Base-by-base conservation (phyloP, 2,329 filamentous ascomycete species). In the Diaporthe australafricana region DNA sequence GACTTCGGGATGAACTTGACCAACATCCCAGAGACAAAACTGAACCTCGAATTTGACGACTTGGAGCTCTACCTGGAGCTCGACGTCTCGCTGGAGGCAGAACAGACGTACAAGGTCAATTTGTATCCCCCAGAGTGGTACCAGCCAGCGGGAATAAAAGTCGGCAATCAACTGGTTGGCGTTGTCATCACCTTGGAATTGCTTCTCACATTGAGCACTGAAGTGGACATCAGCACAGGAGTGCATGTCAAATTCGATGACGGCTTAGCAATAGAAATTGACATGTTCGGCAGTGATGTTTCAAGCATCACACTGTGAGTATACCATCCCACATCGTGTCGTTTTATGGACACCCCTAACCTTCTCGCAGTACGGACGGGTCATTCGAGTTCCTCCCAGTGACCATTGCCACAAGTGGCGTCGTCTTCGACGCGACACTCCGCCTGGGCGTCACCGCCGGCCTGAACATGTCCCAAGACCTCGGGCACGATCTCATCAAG, bases 331-430 rank as follows among this genome's bases (percentile, higher is more conserved):
- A 50, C 27, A 53, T 3, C 27, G 12, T 4, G 27, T 20, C 52
- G 27, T 30, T 25, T 12, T 9, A 32, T 5, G 22, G 2, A 45
- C 8, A 17, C 5, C 14, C 1, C 53, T 62, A 6, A 38, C 27
- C 5, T 12, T 16, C 8, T 4, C 17, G 8, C 70, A 89, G 87
- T 55, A 84, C 86, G 5, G 87, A 87, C 7, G 88, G 85, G 0
- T 77, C 83, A 17, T 90, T 89, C 72, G 87, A 89, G 70, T 89
- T 89, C 70, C 83, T 90, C 1, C 88, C 88, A 0, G 85, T 90
- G 4, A 86, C 81, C 0, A 79, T 90, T 40, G 78, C 84, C 72
- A 84, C 80, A 38, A 82, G 81, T 12, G 81, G 79, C 8, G 82
- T 82, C 0, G 75, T 84, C 0, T 78, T 90, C 12, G 83, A 81